Conservation (phyloP, 352 stramenopile species). For the Globisporangium rhizosaccharum region DNA sequence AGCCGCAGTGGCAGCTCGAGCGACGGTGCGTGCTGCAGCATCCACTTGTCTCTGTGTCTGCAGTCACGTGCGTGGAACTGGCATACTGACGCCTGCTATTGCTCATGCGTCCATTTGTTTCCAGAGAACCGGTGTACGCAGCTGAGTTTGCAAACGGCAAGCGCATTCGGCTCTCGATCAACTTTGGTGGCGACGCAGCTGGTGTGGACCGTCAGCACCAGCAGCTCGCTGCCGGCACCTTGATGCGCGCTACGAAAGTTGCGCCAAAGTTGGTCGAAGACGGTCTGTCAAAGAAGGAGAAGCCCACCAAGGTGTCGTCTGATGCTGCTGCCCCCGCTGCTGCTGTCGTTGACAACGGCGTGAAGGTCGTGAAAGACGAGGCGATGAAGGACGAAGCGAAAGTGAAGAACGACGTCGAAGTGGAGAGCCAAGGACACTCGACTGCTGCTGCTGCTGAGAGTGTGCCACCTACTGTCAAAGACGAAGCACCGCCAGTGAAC, state of each 20-base stretch:
- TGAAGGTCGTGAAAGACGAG: not conserved
- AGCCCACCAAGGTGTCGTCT: not conserved
- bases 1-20: constrained; percentile 51
- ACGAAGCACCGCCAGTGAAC: constrained; percentile 9
- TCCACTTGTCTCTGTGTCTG: not conserved
- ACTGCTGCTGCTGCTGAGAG: not conserved
- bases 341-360: not conserved
- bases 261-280: not conserved
- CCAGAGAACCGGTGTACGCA: constrained; percentile 40
- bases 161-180: constrained; percentile 72
- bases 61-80: not conserved
- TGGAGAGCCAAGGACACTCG: not conserved
- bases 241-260: not conserved
- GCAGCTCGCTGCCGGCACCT: not conserved
- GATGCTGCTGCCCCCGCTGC: not conserved
- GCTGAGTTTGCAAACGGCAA: constrained; percentile 76
- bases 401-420: not conserved
- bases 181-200: constrained; percentile 36
- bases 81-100: not conserved
- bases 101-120: not conserved
- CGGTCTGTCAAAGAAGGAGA: not conserved
- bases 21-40: constrained; percentile 8
- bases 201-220: not conserved
- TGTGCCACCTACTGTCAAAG: not conserved
- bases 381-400: not conserved